Conservation (phyloP, 257 asterid genomes). For the Sherardia arvensis region DNA sequence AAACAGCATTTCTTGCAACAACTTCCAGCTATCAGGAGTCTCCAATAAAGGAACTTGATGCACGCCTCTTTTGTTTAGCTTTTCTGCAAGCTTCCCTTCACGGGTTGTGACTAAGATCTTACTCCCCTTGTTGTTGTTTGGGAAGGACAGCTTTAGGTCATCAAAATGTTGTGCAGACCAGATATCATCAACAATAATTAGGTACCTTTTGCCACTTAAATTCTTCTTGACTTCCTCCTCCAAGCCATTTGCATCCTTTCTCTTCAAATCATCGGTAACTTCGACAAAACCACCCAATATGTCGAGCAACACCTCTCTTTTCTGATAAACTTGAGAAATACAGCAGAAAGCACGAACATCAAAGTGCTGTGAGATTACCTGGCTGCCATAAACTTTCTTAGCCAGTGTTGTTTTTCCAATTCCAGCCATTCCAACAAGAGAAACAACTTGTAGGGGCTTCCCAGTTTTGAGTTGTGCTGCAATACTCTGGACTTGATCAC, state of each 20-base stretch:
- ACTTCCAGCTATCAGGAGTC: background rate
- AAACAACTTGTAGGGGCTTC: background rate
- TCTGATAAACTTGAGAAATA: background rate
- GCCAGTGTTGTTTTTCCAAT: background rate
- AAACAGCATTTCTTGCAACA: background rate
- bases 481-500: background rate
- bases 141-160: background rate
- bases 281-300: background rate
- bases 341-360: background rate
- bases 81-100: background rate
- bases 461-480: background rate
- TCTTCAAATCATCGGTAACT: background rate
- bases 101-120: background rate
- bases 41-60: background rate
- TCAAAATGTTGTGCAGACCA: background rate
- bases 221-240: background rate
- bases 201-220: background rate
- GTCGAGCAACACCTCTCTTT: background rate
- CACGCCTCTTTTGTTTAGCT: background rate
- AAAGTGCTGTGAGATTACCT: background rate
- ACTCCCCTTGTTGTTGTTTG: background rate
- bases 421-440: conserved; percentile 13
- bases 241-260: background rate
- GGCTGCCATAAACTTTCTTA: background rate
- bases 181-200: background rate